Evolutionary conservation across 192 early-diverging fungal genomes (phyloP).

Genomic region (Coemansia sp.): DNA sequence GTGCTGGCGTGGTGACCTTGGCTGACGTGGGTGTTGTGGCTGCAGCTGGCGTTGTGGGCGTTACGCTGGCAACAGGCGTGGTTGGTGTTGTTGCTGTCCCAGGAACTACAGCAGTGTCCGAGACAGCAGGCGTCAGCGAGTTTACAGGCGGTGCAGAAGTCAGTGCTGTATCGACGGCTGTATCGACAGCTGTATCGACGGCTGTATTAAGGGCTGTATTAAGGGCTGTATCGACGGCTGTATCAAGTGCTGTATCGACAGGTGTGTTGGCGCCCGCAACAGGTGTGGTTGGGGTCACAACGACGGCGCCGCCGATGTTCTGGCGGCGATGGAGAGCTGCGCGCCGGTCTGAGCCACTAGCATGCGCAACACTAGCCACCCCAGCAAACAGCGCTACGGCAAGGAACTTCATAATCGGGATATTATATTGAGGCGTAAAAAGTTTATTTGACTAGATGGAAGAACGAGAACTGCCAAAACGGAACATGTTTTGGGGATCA

Average conservation of each 20-base stretch:
- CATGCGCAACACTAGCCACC: neutral
- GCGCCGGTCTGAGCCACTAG: constrained; percentile 1
- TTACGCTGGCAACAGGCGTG: constrained; percentile 2
- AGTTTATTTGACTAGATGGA: neutral
- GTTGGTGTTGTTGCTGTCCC: neutral
- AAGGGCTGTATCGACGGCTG: neutral
- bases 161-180: neutral
- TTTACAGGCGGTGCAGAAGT: constrained; percentile 1
- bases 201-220: neutral
- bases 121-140: constrained; percentile 5
- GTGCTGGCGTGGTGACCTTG: neutral
- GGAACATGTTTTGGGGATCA: neutral
- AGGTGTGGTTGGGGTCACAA: neutral
- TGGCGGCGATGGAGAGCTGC: neutral
- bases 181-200: neutral
- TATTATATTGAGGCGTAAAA: neutral
- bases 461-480: neutral
- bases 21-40: constrained; percentile 1
- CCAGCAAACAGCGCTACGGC: constrained; percentile 2
- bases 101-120: neutral
- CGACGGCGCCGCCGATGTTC: constrained; percentile 2
- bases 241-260: neutral
- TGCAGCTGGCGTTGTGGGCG: constrained; percentile 2
- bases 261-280: neutral
- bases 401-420: neutral